A percentile compares a stretch with the other conserved stretches of the same genome.
These are phyloP conservation scores for Taiwanofungus camphoratus DNA, from an alignment of 1,284 basidiomycete genomes.

Conservation along the genomic window DNA sequence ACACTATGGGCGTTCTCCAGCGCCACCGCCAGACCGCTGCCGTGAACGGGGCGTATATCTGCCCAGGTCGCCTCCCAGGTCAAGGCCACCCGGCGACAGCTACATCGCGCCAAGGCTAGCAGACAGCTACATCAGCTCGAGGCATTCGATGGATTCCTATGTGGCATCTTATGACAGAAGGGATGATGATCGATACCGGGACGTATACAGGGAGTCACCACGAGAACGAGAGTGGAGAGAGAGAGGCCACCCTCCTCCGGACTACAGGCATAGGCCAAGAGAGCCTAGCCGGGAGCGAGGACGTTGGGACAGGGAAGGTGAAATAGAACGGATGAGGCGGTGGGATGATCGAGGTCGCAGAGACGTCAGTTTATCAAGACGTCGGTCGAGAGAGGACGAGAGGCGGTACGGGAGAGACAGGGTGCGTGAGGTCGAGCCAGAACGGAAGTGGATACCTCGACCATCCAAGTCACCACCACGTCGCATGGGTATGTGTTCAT, in stretches of 20 bases:
- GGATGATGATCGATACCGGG: conserved; percentile 20
- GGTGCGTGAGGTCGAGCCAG: conserved; percentile 16
- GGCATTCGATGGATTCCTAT: conserved; percentile 16
- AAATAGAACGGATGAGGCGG: conserved; percentile 3
- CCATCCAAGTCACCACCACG: conserved; percentile 26
- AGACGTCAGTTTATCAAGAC: conserved; percentile 11
- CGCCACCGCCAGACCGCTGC: conserved; percentile 16
- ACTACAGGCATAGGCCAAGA: conserved; percentile 10
- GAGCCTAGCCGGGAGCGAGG: conserved; percentile 10
- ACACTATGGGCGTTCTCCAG: conserved; percentile 17
- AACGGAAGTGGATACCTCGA: conserved; percentile 21
- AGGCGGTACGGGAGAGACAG: conserved; percentile 17
- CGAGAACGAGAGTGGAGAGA: conserved; percentile 19
- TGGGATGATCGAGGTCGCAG: conserved; percentile 9
- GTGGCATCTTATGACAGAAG: conserved; percentile 17
- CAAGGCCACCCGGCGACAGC: conserved; percentile 18
- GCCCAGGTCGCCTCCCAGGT: conserved; percentile 20
- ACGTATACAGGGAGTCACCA: conserved; percentile 11
- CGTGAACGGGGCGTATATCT: conserved; percentile 22
- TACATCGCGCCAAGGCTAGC: conserved; percentile 17
- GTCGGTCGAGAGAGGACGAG: conserved; percentile 13
- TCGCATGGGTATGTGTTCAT: conserved; percentile 19
- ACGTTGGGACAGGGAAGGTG: conserved; percentile 13
- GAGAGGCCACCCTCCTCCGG: conserved; percentile 17
- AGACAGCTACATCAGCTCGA: conserved; percentile 18